These are phyloP conservation scores for Colletotrichum sidae DNA, from an alignment of 2,329 filamentous ascomycete genomes.

Conservation along the genomic window DNA sequence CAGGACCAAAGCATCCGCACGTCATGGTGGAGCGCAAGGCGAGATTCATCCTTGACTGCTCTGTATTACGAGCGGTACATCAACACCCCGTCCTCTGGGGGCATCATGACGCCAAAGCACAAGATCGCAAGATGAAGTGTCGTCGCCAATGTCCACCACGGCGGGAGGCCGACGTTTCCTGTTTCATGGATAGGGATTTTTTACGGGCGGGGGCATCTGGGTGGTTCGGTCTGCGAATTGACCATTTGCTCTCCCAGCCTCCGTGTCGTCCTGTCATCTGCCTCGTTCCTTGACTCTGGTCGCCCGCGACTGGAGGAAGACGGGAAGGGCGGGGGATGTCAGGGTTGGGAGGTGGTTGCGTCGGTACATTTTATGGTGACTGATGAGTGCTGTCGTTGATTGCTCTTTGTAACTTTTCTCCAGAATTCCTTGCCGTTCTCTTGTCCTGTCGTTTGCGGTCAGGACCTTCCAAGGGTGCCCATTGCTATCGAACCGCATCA, in stretches of 20 bases:
- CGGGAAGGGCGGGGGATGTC: constrained; percentile 43
- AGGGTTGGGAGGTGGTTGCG: constrained; percentile 51
- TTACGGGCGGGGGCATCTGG: constrained; percentile 45
- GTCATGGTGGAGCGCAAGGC: constrained; percentile 82
- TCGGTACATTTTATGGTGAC: constrained; percentile 53
- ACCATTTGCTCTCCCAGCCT: constrained; percentile 57
- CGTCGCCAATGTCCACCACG: constrained; percentile 24
- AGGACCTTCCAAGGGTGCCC: too few relatives aligned
- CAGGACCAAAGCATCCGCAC: constrained; percentile 61
- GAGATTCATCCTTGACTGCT: constrained; percentile 79
- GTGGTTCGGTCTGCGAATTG: constrained; percentile 52
- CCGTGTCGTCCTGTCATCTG: constrained; percentile 51
- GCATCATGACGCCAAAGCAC: constrained; percentile 18
- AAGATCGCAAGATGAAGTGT: constrained; percentile 40
- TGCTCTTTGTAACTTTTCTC: neutral
- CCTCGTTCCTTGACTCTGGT: constrained; percentile 39
- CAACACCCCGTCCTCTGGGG: constrained; percentile 44
- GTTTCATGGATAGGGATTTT: constrained; percentile 43
- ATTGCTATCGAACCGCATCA: neutral
- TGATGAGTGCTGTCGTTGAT: neutral
- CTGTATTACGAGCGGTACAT: constrained; percentile 82
- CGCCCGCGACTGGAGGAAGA: constrained; percentile 30
- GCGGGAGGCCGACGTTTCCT: constrained; percentile 41
- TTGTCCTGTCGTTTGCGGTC: neutral
- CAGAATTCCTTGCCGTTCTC: neutral